Base-by-base conservation (phyloP, 176 grass and related monocot genomes). In the Triticum turgidum region DNA sequence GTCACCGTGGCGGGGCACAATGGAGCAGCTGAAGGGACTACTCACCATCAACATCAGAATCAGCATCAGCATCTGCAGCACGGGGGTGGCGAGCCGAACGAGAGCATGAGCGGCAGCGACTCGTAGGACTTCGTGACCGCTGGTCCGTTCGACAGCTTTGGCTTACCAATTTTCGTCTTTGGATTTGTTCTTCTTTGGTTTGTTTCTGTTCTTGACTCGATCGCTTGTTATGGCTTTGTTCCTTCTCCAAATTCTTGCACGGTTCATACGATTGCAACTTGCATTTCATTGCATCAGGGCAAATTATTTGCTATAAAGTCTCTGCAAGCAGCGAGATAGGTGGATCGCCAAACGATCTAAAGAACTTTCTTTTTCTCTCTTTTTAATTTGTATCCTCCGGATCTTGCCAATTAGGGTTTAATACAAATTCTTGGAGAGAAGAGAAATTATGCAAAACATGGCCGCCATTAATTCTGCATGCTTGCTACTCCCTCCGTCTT, bases 81-180 rank as follows among this genome's bases (percentile, higher is more conserved):
- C 10, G 80, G 77, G 10, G 73, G 88, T 4, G 47, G 84, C 21
- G 87, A 94, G 10, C 92, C 83, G 38, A 91, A 94, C 29, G 92
- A 91, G 84, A 94, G 84, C 86, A 89, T 93, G 87, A 97, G 87
- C 87, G 87, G 61, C 54, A 97, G 90, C 82, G 91, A 97, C 59
- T 96, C 87, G 69, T 99, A 96, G 92, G 88, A 58, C 84, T 69
- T 34, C 71, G 20, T 61, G 15, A 79, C 61, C 74, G 67, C 69
- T 90, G 75, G 69, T 81, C 73, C 38, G 51, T 69, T 39, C 82
- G 10, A 56, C 74, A 29, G 74, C 45, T 77, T 77, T 77, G 74
- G 27, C 29, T 2, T 77, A 73, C 15, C 4, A 8, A 63, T 42
- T 42, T 68, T 59, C 9, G 80, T 5, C 56, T 80, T 87, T 86